phyloP scores from a whole-genome alignment of 306 rosid species.

The Adenanthera pavonina region DNA sequence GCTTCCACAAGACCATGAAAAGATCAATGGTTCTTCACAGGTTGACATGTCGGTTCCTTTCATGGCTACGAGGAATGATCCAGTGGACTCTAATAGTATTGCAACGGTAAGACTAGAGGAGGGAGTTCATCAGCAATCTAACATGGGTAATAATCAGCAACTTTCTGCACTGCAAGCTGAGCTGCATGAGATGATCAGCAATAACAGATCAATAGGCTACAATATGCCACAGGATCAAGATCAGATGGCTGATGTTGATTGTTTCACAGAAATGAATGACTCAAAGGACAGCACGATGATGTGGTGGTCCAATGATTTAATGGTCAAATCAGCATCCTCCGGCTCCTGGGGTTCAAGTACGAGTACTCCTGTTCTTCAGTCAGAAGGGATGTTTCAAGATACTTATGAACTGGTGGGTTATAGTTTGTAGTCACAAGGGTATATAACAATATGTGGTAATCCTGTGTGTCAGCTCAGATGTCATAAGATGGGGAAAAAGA shows the following conservation, averaged over 20 bases:
- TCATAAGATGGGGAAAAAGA: constrained; percentile 50
- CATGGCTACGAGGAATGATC: neutral
- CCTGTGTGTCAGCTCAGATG: constrained; percentile 40
- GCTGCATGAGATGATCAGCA: constrained; percentile 59
- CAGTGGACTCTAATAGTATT: neutral
- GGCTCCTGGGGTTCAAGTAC: constrained; percentile 76
- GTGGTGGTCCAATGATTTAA: constrained; percentile 85
- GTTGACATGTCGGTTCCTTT: neutral
- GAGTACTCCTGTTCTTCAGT: constrained; percentile 57
- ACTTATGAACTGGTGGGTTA: constrained; percentile 73
- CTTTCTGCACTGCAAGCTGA: constrained; percentile 61
- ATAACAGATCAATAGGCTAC: constrained; percentile 47
- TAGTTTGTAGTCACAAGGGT: constrained; percentile 49
- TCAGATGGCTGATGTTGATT: constrained; percentile 65
- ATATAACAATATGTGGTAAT: constrained; percentile 23
- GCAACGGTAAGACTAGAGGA: neutral
- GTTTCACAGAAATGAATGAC: constrained; percentile 63
- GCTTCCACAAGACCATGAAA: neutral
- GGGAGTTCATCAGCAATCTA: constrained; percentile 14
- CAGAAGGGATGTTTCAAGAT: constrained; percentile 69
- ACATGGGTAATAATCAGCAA: constrained; percentile 50
- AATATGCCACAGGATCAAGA: constrained; percentile 42
- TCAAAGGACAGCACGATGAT: constrained; percentile 58
- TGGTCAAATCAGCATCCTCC: constrained; percentile 68
- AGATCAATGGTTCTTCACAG: neutral